Evolutionary conservation across 352 stramenopile genomes (phyloP).

Genomic region (Blastocystis sp.): DNA sequence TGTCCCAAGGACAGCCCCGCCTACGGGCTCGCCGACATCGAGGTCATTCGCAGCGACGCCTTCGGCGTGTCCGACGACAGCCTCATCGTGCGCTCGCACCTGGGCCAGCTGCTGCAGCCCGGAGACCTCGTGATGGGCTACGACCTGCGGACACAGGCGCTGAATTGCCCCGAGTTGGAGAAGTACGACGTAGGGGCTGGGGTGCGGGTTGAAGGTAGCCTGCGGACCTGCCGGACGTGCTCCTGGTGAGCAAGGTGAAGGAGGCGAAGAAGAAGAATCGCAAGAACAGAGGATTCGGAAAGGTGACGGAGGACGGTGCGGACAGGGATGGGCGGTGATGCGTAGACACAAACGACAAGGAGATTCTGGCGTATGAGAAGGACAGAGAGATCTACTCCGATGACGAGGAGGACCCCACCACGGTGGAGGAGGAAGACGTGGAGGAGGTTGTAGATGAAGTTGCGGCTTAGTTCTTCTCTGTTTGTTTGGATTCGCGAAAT

Average conservation of each 20-base stretch:
- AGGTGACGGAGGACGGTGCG: slow-evolving; percentile 9
- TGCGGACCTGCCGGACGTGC: slow-evolving; percentile 39
- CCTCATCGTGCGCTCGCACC: slow-evolving; percentile 86
- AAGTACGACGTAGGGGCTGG: slow-evolving; percentile 20
- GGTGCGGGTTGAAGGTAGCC: not conserved
- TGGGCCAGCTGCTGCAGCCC: slow-evolving; percentile 91
- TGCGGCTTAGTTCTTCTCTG: not conserved
- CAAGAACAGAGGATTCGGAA: slow-evolving; percentile 31
- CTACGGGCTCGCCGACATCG: slow-evolving; percentile 75
- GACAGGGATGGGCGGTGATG: not conserved
- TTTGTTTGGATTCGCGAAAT: not conserved
- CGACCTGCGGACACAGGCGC: slow-evolving; percentile 89
- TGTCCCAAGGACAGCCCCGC: not conserved
- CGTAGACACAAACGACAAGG: not conserved
- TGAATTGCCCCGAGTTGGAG: slow-evolving; percentile 84
- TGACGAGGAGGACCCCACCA: not conserved
- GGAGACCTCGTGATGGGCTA: slow-evolving; percentile 95
- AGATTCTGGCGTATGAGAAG: slow-evolving; percentile 65
- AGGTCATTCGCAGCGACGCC: slow-evolving; percentile 80
- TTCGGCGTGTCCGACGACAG: slow-evolving; percentile 90
- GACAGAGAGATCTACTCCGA: slow-evolving; percentile 45
- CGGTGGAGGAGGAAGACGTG: not conserved
- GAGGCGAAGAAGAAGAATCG: slow-evolving; percentile 59
- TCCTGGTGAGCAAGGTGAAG: slow-evolving; percentile 35
- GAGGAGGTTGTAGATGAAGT: not conserved